These are phyloP conservation scores for Sanguinoderma infundibulare DNA, from an alignment of 1,284 basidiomycete species.

Conservation along the genomic window DNA sequence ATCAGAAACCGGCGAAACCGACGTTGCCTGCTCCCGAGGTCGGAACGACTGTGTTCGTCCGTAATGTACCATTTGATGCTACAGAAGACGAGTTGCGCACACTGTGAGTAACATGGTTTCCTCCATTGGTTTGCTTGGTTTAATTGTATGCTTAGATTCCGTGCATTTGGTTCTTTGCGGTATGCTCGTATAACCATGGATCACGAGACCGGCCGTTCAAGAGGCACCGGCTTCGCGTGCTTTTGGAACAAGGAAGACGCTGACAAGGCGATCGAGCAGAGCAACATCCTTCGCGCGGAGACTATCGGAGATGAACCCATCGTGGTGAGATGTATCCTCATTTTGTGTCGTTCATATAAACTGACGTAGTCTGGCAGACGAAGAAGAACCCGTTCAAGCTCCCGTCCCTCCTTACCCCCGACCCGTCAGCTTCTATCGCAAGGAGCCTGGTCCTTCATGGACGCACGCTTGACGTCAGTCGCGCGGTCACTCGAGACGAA, in stretches of 20 bases:
- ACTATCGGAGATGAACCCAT: constrained; percentile 48
- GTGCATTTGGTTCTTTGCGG: constrained; percentile 88
- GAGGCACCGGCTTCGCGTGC: constrained; percentile 96
- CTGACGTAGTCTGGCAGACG: constrained; percentile 36
- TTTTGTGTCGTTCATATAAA: not conserved
- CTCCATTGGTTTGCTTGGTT: not conserved
- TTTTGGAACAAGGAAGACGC: constrained; percentile 97
- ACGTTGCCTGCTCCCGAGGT: constrained; percentile 79
- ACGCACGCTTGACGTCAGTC: constrained; percentile 88
- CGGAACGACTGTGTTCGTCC: constrained; percentile 92
- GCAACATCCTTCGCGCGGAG: constrained; percentile 73
- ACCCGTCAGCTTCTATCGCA: constrained; percentile 89
- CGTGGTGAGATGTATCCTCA: constrained; percentile 32
- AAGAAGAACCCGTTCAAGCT: constrained; percentile 86
- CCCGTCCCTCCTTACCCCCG: constrained; percentile 91
- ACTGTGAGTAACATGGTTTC: constrained; percentile 59
- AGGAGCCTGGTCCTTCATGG: constrained; percentile 90
- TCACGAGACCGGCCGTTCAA: constrained; percentile 79
- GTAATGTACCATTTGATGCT: constrained; percentile 93
- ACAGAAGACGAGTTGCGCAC: constrained; percentile 89
- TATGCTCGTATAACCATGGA: constrained; percentile 96
- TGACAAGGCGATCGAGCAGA: constrained; percentile 83
- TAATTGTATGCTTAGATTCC: constrained; percentile 62
- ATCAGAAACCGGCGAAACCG: constrained; percentile 67
- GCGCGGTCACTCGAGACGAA: constrained; percentile 89